These are phyloP conservation scores for Malbranchea zuffiana DNA, from an alignment of 2,329 filamentous ascomycete species.

Conservation along the genomic window DNA sequence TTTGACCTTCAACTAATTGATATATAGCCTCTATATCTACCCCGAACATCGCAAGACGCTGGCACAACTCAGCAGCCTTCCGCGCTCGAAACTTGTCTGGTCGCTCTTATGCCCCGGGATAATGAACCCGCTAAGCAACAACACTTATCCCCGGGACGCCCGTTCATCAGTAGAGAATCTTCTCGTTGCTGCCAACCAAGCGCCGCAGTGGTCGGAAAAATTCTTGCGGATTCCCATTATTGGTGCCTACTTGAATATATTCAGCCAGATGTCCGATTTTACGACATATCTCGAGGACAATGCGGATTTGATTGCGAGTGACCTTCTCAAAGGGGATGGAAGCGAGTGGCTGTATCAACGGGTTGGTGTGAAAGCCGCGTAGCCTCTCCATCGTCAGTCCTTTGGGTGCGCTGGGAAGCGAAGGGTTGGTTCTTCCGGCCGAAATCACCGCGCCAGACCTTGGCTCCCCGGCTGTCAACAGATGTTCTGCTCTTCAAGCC, in stretches of 20 bases:
- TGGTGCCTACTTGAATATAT: conserved; percentile 22
- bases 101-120: conserved; percentile 29
- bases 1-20: too few relatives aligned
- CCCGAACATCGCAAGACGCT: conserved; percentile 28
- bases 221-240: conserved; percentile 26
- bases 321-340: conserved; percentile 27
- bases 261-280: conserved; percentile 25
- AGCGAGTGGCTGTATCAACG: too few relatives aligned
- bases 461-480: too few relatives aligned
- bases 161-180: conserved; percentile 22
- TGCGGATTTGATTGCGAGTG: conserved; percentile 34
- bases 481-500: too few relatives aligned
- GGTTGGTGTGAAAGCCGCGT: too few relatives aligned
- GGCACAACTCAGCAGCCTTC: conserved; percentile 21
- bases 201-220: conserved; percentile 26
- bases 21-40: too few relatives aligned
- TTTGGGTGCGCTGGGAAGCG: too few relatives aligned
- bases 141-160: too few relatives aligned
- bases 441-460: too few relatives aligned
- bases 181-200: conserved; percentile 21
- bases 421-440: too few relatives aligned
- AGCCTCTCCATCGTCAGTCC: too few relatives aligned
- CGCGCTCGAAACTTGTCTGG: conserved; percentile 26
- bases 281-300: conserved; percentile 31
- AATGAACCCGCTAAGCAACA: conserved; percentile 31